Percentiles rank a stretch among this genome's conserved stretches.
Evolutionary conservation across 2,329 filamentous ascomycete species (phyloP).

Genomic region (Phaeophleospora eucalypticola): DNA sequence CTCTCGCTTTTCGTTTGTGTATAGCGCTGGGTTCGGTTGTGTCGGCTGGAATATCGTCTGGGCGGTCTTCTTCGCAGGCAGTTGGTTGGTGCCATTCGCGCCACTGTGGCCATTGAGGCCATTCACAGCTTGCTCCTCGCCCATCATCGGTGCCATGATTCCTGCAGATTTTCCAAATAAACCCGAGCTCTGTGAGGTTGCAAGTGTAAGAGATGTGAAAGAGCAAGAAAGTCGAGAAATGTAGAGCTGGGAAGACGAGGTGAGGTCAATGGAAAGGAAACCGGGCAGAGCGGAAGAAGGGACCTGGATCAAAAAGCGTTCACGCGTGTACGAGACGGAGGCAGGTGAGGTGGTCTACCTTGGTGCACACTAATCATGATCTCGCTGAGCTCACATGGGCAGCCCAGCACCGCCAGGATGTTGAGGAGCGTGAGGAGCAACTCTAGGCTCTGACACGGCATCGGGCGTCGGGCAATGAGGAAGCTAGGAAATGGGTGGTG

Average conservation of each 20-base stretch:
- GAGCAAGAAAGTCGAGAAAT: not conserved
- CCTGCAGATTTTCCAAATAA: not conserved
- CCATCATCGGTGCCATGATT: not conserved
- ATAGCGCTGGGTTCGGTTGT: constrained; percentile 25
- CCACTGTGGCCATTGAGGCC: not conserved
- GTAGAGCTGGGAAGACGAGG: not conserved
- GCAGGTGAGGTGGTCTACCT: too few species aligned
- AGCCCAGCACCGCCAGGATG: not conserved
- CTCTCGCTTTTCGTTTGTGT: constrained; percentile 27
- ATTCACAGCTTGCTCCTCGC: not conserved
- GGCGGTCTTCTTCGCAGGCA: not conserved
- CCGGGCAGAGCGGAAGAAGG: not conserved
- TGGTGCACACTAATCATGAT: too few species aligned
- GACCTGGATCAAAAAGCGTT: not conserved
- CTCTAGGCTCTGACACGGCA: not conserved
- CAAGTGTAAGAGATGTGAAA: not conserved
- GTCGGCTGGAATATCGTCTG: not conserved
- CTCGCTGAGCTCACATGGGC: not conserved
- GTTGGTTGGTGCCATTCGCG: not conserved
- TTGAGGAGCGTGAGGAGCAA: not conserved
- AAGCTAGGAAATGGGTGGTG: not conserved
- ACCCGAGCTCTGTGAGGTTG: not conserved
- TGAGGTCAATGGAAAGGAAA: not conserved
- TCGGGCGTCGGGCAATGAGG: too few species aligned
- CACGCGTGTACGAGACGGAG: not conserved